Conservation (phyloP, 306 rosid genomes). For the Lithocarpus polystachyus region DNA sequence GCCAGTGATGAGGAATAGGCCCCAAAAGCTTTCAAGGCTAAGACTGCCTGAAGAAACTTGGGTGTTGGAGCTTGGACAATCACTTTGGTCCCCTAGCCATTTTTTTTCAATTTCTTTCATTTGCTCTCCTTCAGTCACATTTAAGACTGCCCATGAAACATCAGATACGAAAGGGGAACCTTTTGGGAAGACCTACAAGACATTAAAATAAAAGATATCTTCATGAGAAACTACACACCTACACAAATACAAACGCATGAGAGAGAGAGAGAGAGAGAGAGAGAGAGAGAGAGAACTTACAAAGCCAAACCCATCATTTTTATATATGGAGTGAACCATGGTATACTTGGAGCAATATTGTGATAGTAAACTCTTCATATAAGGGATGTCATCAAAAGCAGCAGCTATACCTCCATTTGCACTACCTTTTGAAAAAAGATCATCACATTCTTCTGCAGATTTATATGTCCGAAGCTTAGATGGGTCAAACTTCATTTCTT, state of each 20-base stretch:
- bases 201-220: not conserved
- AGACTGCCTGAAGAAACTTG: constrained; percentile 34
- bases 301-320: constrained; percentile 55
- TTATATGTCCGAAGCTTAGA: constrained; percentile 7
- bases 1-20: constrained; percentile 47
- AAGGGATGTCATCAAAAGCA: constrained; percentile 51
- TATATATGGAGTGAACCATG: constrained; percentile 23
- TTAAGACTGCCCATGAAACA: constrained; percentile 50
- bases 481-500: constrained; percentile 26
- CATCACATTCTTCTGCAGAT: constrained; percentile 14
- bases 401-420: constrained; percentile 42
- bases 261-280: not conserved
- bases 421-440: constrained; percentile 23
- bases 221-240: not conserved
- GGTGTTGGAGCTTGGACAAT: constrained; percentile 23
- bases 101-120: constrained; percentile 37
- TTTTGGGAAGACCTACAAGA: constrained; percentile 30
- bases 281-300: constrained; percentile 16
- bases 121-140: constrained; percentile 44
- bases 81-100: constrained; percentile 29
- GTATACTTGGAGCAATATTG: constrained; percentile 40
- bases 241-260: not conserved
- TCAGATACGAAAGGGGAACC: constrained; percentile 47
- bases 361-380: constrained; percentile 23
- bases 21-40: constrained; percentile 53